Evolutionary conservation across 306 rosid genomes (phyloP).

Genomic region (Casuarina glauca): DNA sequence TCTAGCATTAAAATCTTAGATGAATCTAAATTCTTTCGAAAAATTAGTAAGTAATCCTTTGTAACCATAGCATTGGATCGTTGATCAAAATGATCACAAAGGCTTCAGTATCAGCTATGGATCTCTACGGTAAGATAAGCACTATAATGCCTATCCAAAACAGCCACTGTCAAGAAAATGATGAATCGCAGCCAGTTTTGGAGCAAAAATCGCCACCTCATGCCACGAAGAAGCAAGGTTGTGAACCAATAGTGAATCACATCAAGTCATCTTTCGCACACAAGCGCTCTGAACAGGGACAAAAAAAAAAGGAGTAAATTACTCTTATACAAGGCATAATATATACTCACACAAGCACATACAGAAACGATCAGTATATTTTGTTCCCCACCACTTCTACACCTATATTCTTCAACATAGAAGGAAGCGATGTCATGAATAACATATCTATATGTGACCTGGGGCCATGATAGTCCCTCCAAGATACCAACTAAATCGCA

Average conservation of each 20-base stretch:
- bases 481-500: too few relatives aligned
- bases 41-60: slow-evolving; percentile 30
- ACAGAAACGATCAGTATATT: not conserved
- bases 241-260: slow-evolving; percentile 14
- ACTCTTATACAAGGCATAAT: slow-evolving; percentile 14
- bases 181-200: slow-evolving; percentile 24
- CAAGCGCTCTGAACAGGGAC: slow-evolving; percentile 64
- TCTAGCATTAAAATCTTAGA: slow-evolving; percentile 24
- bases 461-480: too few relatives aligned
- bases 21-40: slow-evolving; percentile 25
- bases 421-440: too few relatives aligned
- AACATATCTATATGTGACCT: too few relatives aligned
- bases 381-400: too few relatives aligned
- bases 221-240: slow-evolving; percentile 11
- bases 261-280: slow-evolving; percentile 64
- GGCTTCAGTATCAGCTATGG: slow-evolving; percentile 29
- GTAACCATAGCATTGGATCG: slow-evolving; percentile 26
- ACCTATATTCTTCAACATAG: too few relatives aligned
- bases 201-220: slow-evolving; percentile 1
- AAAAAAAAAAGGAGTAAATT: slow-evolving; percentile 24
- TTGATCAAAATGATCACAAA: slow-evolving; percentile 21
- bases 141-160: slow-evolving; percentile 17
- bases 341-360: not conserved
- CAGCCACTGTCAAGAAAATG: not conserved
- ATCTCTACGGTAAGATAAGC: slow-evolving; percentile 7